These are phyloP conservation scores for Isoetes taiwanensis DNA, from an alignment of 75 land plant genomes.

Conservation along the genomic window DNA sequence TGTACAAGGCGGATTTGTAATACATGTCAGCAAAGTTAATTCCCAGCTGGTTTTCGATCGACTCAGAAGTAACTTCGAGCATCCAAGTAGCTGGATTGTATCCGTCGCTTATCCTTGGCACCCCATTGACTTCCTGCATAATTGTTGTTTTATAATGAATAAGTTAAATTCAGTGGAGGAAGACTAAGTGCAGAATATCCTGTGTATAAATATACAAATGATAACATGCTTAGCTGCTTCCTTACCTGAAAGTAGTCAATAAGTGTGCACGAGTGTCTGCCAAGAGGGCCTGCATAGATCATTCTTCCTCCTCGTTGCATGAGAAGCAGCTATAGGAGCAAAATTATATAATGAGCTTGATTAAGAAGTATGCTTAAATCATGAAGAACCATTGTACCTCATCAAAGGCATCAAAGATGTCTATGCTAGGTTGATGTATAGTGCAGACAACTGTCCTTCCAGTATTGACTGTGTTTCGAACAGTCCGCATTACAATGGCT, in stretches of 20 bases:
- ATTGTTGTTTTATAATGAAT: no score
- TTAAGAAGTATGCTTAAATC: background rate
- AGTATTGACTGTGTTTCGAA: background rate
- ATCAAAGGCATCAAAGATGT: slow-evolving; percentile 7
- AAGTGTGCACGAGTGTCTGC: background rate
- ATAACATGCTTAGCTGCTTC: background rate
- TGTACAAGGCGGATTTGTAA: background rate
- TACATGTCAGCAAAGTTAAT: background rate
- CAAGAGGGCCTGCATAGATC: slow-evolving; percentile 4
- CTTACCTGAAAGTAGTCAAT: background rate
- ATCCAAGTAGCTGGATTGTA: background rate
- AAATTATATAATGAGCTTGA: background rate
- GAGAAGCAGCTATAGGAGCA: background rate
- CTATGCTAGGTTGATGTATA: slow-evolving; percentile 4
- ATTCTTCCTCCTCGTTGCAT: background rate
- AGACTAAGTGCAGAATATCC: background rate
- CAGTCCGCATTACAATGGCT: slow-evolving; percentile 7
- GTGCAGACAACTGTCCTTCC: slow-evolving; percentile 3
- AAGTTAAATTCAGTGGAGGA: no score
- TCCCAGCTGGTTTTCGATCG: background rate
- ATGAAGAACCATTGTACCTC: background rate
- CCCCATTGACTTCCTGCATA: background rate
- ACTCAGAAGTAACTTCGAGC: background rate
- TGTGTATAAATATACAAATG: background rate
- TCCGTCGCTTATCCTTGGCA: background rate